Percentiles rank a stretch among this genome's conserved stretches.
These are phyloP conservation scores for Gnaphalium uliginosum DNA, from an alignment of 129 eudicot species.

Conservation along the genomic window DNA sequence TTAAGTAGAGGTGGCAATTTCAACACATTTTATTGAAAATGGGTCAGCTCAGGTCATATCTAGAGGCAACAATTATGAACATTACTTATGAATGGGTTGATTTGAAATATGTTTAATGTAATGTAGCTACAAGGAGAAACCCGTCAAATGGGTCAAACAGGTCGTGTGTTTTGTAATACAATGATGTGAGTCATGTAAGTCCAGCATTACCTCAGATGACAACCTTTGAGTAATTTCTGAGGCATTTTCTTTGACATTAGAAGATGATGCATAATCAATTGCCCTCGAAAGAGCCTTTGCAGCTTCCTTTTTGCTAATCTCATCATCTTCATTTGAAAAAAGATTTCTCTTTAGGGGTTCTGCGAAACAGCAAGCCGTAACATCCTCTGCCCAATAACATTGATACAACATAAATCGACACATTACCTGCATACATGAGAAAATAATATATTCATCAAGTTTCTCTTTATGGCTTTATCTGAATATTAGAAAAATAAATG, in stretches of 20 bases:
- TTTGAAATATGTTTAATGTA: too few species aligned
- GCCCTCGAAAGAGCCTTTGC: conserved; percentile 54
- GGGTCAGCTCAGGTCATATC: too few species aligned
- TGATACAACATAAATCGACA: conserved; percentile 92
- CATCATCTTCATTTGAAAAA: conserved; percentile 62
- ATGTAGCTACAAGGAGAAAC: too few species aligned
- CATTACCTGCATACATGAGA: conserved; percentile 47
- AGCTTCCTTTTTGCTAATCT: conserved; percentile 49
- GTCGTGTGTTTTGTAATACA: too few species aligned
- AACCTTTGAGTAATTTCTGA: conserved; percentile 51
- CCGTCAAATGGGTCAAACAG: too few species aligned
- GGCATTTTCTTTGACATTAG: conserved; percentile 61
- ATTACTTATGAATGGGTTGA: too few species aligned
- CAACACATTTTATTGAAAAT: too few species aligned
- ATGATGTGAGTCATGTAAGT: too few species aligned
- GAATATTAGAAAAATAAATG: too few species aligned
- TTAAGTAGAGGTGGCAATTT: too few species aligned
- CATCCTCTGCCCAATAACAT: conserved; percentile 96
- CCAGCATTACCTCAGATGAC: conserved; percentile 63
- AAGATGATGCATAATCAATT: conserved; percentile 55
- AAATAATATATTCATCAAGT: not conserved
- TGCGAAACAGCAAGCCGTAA: conserved; percentile 89
- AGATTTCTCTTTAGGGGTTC: conserved; percentile 70
- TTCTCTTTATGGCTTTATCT: too few species aligned
- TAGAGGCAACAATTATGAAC: too few species aligned